These are phyloP conservation scores for Yarrowia phangngaensis DNA, from an alignment of 805 yeast genomes.

Conservation along the genomic window DNA sequence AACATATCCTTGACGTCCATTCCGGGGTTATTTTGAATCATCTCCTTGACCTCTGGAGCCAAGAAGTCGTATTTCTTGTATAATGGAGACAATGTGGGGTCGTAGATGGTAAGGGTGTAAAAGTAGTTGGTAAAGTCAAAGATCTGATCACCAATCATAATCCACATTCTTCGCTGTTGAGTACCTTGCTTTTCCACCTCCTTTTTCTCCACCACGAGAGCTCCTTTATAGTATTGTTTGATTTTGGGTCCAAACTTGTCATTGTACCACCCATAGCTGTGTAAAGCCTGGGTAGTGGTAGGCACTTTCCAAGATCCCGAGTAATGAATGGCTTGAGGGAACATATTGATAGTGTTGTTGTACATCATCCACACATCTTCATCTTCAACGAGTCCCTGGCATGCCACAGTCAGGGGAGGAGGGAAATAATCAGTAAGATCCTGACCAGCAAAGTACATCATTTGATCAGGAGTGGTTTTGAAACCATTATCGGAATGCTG, in stretches of 20 bases:
- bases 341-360: conserved; percentile 37
- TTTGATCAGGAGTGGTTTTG: conserved; percentile 36
- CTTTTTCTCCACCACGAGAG: conserved; percentile 38
- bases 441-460: conserved; percentile 43
- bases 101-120: conserved; percentile 36
- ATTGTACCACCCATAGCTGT: conserved; percentile 41
- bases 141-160: conserved; percentile 38
- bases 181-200: conserved; percentile 33
- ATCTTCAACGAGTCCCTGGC: conserved; percentile 42
- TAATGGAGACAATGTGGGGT: conserved; percentile 30
- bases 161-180: conserved; percentile 36
- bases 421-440: conserved; percentile 44
- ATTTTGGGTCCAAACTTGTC: conserved; percentile 40
- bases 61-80: conserved; percentile 40
- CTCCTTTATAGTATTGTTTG: conserved; percentile 40
- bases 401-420: conserved; percentile 42
- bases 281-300: conserved; percentile 37
- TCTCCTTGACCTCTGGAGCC: conserved; percentile 36
- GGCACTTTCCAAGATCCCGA: conserved; percentile 38
- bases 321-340: conserved; percentile 38
- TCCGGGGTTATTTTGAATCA: conserved; percentile 40
- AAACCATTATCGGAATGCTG: conserved; percentile 44
- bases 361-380: conserved; percentile 34
- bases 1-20: conserved; percentile 39
- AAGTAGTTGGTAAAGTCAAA: conserved; percentile 43